Conservation (phyloP, 2,329 filamentous ascomycete genomes). For the Sporothrix phasma region DNA sequence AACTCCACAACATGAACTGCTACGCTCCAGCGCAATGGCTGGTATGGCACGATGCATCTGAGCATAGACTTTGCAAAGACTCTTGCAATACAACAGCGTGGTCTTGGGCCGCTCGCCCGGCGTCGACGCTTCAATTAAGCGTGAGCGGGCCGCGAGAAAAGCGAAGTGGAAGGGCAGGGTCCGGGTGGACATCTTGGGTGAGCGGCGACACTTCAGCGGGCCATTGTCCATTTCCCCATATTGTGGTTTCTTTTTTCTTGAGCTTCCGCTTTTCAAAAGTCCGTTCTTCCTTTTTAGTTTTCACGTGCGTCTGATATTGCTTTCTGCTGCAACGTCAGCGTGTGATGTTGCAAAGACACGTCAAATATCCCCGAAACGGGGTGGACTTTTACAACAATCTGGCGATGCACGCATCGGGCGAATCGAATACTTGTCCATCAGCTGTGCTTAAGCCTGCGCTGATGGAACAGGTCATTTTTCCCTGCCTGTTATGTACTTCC, state of each 20-base stretch:
- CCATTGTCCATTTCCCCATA: background rate
- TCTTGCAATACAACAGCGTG: no score
- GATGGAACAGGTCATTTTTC: no score
- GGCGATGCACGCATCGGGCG: no score
- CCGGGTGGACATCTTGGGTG: background rate
- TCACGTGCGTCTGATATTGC: background rate
- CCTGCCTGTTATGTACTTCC: no score
- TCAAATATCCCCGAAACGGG: background rate
- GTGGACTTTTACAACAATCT: background rate
- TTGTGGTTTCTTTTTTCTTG: background rate
- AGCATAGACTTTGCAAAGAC: no score
- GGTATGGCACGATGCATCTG: background rate
- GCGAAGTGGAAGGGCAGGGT: background rate
- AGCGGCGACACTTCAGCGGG: background rate
- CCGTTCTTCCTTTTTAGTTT: background rate
- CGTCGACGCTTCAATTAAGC: background rate
- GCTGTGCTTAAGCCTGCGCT: no score
- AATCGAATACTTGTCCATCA: background rate
- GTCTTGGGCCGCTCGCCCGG: background rate
- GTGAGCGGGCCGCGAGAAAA: background rate
- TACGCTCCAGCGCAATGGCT: background rate
- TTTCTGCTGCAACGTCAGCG: background rate
- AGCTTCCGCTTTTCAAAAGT: background rate
- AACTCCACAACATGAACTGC: background rate
- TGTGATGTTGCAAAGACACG: background rate